A percentile compares a stretch with the other conserved stretches of the same genome.
Evolutionary conservation across 1,139 yeast species (phyloP).

Genomic region (Geotrichum fermentans): DNA sequence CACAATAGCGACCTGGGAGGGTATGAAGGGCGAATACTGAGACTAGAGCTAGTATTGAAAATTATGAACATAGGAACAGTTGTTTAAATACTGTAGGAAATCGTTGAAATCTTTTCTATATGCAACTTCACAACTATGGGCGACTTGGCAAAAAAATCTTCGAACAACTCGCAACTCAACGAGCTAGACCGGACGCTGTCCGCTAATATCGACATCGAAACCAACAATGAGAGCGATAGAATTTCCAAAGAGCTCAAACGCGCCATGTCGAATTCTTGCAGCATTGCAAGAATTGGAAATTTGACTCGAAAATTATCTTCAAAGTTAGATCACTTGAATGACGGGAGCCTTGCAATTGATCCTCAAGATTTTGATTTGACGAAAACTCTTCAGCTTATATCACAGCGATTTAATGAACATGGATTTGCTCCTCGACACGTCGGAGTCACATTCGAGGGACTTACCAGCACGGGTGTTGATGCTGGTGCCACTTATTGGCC

Average conservation of each 20-base stretch:
- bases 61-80: no score
- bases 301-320: not conserved
- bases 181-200: not conserved
- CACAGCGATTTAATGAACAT: slow-evolving; percentile 37
- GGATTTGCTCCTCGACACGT: slow-evolving; percentile 39
- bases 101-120: no score
- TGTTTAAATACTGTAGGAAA: no score
- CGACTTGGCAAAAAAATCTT: no score
- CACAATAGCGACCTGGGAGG: no score
- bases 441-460: slow-evolving; percentile 26
- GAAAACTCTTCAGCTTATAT: slow-evolving; percentile 36
- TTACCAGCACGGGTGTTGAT: slow-evolving; percentile 49
- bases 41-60: no score
- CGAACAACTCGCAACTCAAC: not conserved
- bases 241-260: slow-evolving; percentile 22
- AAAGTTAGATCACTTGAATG: slow-evolving; percentile 23
- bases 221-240: slow-evolving; percentile 19
- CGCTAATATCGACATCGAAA: not conserved
- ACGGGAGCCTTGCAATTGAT: slow-evolving; percentile 38
- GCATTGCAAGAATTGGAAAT: slow-evolving; percentile 39
- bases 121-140: no score
- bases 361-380: slow-evolving; percentile 42
- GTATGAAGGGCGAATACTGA: no score
- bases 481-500: slow-evolving; percentile 51
- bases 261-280: slow-evolving; percentile 27